These are phyloP conservation scores for Lenwebbia sp. DNA, from an alignment of 345 rosid species.

Conservation along the genomic window DNA sequence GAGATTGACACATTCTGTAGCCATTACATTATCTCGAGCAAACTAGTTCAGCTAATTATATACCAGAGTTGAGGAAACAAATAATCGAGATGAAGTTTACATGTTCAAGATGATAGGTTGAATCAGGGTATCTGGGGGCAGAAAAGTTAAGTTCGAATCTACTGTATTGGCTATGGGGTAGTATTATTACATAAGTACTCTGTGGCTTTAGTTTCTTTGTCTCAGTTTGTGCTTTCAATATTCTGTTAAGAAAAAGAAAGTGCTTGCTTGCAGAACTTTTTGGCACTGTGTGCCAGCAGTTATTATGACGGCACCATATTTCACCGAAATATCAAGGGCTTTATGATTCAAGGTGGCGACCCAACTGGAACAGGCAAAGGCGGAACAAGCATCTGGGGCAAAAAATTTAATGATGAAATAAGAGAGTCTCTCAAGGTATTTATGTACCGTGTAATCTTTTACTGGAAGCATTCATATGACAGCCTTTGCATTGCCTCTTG, in stretches of 20 bases:
- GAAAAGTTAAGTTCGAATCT: not conserved
- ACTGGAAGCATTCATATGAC: not conserved
- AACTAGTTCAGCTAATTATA: not conserved
- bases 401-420: conserved; percentile 95
- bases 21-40: not conserved
- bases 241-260: not conserved
- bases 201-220: not conserved
- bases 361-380: conserved; percentile 97
- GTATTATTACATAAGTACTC: not conserved
- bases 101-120: not conserved
- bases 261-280: conserved; percentile 52
- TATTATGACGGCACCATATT: conserved; percentile 85
- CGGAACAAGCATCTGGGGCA: conserved; percentile 97
- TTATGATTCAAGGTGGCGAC: conserved; percentile 99
- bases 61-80: not conserved
- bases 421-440: conserved; percentile 93
- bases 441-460: not conserved
- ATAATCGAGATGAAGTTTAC: not conserved
- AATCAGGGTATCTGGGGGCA: not conserved
- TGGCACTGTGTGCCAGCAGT: conserved; percentile 94
- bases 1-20: not conserved
- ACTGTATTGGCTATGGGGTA: not conserved
- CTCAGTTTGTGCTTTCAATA: not conserved
- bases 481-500: not conserved
- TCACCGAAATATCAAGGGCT: conserved; percentile 90